Conservation (phyloP, 306 rosid species). For the Vicia villosa region DNA sequence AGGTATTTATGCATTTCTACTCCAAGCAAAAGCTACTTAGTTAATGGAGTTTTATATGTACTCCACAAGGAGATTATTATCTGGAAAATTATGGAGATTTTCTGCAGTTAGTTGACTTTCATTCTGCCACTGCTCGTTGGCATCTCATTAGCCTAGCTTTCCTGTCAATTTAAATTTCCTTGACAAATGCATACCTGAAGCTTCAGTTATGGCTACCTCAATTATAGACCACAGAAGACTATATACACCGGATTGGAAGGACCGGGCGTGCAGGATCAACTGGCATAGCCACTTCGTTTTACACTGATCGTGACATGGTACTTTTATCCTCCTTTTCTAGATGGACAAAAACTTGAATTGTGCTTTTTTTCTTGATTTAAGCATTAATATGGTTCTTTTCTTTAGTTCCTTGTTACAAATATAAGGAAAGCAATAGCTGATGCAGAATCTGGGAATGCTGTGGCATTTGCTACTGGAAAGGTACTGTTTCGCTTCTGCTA, state of each 20-base stretch:
- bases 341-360: background rate
- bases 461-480: constrained; percentile 81
- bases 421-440: constrained; percentile 87
- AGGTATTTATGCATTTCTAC: constrained; percentile 54
- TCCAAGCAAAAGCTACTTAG: constrained; percentile 15
- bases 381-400: constrained; percentile 34
- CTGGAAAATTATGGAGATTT: constrained; percentile 27
- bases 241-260: constrained; percentile 92
- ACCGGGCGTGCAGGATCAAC: constrained; percentile 91
- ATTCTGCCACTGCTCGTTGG: constrained; percentile 49
- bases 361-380: constrained; percentile 23
- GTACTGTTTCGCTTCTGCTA: constrained; percentile 38
- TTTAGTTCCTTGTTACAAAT: constrained; percentile 74
- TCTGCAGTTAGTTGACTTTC: constrained; percentile 29
- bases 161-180: constrained; percentile 56
- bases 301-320: constrained; percentile 81
- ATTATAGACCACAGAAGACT: constrained; percentile 96
- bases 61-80: constrained; percentile 25
- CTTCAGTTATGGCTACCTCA: constrained; percentile 77
- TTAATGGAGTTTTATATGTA: constrained; percentile 32
- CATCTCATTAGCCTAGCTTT: constrained; percentile 51
- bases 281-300: constrained; percentile 78
- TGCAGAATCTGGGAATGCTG: constrained; percentile 67
- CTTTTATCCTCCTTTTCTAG: constrained; percentile 25
- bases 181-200: constrained; percentile 69